Evolutionary conservation across 2,329 filamentous ascomycete genomes (phyloP).

Genomic region (Bipolaris zeicola): DNA sequence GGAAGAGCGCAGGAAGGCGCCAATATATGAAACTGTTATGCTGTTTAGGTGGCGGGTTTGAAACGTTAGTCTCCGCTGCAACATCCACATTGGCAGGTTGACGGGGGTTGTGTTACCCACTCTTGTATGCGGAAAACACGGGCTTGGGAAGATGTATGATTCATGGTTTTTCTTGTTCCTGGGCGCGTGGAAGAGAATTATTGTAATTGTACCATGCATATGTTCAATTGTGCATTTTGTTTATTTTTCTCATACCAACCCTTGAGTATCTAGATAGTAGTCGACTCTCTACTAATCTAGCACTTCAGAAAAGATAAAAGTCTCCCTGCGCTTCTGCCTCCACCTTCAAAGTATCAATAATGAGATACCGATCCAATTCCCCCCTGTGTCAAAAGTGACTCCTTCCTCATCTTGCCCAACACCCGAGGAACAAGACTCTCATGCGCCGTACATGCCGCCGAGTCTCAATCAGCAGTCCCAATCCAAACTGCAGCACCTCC

Average conservation of each 20-base stretch:
- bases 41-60: slow-evolving; percentile 12
- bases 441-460: not conserved
- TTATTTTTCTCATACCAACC: not conserved
- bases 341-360: not conserved
- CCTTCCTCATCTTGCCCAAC: not conserved
- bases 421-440: not conserved
- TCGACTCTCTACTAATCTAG: not conserved
- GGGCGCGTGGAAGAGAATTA: too few relatives aligned
- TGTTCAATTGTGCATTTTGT: not conserved
- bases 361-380: not conserved
- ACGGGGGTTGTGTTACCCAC: not conserved
- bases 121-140: not conserved
- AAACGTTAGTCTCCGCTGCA: slow-evolving; percentile 10
- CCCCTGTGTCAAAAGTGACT: not conserved
- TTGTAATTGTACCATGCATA: too few relatives aligned
- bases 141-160: too few relatives aligned
- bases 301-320: not conserved
- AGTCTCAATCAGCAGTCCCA: not conserved
- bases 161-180: too few relatives aligned
- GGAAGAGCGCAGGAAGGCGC: not conserved
- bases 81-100: not conserved
- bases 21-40: slow-evolving; percentile 13
- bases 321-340: not conserved
- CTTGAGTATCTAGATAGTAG: not conserved
- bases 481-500: not conserved